Evolutionary conservation across 73 alveolate species (phyloP).

Genomic region (Paramecium caudatum): DNA sequence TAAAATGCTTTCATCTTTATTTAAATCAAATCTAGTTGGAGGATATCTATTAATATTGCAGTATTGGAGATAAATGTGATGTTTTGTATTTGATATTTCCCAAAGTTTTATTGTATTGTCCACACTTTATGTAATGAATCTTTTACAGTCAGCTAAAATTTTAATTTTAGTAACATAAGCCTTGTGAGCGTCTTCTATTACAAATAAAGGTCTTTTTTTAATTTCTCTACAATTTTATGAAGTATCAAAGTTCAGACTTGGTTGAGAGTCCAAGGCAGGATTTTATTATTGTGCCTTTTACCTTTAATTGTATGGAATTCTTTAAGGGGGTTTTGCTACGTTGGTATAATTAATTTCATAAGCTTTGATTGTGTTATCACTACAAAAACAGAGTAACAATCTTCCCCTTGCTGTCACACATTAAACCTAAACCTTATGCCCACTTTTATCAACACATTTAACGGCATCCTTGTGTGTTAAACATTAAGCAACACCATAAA

Average conservation of each 20-base stretch:
- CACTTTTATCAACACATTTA: slow-evolving; percentile 77
- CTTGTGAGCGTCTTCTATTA: slow-evolving; percentile 89
- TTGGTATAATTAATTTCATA: slow-evolving; percentile 74
- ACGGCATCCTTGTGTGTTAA: slow-evolving; percentile 89
- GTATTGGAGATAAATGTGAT: slow-evolving; percentile 79
- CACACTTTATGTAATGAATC: slow-evolving; percentile 88
- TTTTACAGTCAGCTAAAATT: slow-evolving; percentile 83
- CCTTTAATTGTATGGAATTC: too few species aligned
- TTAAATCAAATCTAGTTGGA: slow-evolving; percentile 65
- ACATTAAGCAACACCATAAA: slow-evolving; percentile 91
- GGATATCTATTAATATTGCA: slow-evolving; percentile 63
- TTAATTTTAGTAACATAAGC: slow-evolving; percentile 86
- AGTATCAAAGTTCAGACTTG: too few species aligned
- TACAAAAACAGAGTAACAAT: slow-evolving; percentile 78
- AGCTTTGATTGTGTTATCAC: slow-evolving; percentile 84
- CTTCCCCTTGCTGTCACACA: slow-evolving; percentile 81
- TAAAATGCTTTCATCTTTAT: slow-evolving; percentile 42
- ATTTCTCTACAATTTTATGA: slow-evolving; percentile 74
- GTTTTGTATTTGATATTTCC: slow-evolving; percentile 90
- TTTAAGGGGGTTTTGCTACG: too few species aligned
- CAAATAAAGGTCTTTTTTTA: slow-evolving; percentile 84
- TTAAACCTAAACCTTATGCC: slow-evolving; percentile 47
- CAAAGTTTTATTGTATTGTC: slow-evolving; percentile 95
- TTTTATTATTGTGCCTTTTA: too few species aligned
- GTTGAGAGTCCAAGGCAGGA: too few species aligned